Evolutionary conservation across 208 protist genomes (phyloP).

Genomic region (Wallacemonas sp.): DNA sequence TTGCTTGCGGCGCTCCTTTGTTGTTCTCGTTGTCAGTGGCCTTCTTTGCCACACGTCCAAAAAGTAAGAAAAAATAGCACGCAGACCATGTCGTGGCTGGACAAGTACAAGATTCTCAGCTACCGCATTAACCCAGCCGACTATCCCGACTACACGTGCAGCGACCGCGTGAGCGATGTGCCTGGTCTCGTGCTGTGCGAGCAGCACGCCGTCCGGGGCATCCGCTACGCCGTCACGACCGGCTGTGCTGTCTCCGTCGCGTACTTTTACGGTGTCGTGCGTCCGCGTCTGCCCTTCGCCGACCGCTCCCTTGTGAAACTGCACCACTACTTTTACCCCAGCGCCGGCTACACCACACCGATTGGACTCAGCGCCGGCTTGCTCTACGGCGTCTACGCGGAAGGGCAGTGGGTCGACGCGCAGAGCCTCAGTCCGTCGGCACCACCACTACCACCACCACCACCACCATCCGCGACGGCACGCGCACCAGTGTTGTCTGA

Average conservation of each 20-base stretch:
- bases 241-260: constrained; percentile 49
- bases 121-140: constrained; percentile 43
- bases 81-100: constrained; percentile 11
- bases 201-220: constrained; percentile 45
- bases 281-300: constrained; percentile 64
- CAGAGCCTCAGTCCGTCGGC: constrained; percentile 30
- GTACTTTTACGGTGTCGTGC: constrained; percentile 71
- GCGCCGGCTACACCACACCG: constrained; percentile 68
- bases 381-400: constrained; percentile 31
- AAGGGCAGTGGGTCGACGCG: constrained; percentile 33
- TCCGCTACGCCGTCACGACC: constrained; percentile 49
- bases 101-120: constrained; percentile 17
- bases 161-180: constrained; percentile 24
- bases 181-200: constrained; percentile 58
- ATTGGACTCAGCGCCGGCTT: constrained; percentile 45
- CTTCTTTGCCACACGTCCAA: no score
- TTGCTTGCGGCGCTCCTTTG: no score
- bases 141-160: constrained; percentile 57
- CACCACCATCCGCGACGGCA: constrained; percentile 21
- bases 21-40: no score
- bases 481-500: no score
- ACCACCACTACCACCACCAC: constrained; percentile 11
- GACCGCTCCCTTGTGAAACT: constrained; percentile 57
- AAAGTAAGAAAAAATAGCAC: no score
- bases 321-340: constrained; percentile 83